Evolutionary conservation across 106 monocot species (phyloP).

Genomic region (Ottelia alismoides): DNA sequence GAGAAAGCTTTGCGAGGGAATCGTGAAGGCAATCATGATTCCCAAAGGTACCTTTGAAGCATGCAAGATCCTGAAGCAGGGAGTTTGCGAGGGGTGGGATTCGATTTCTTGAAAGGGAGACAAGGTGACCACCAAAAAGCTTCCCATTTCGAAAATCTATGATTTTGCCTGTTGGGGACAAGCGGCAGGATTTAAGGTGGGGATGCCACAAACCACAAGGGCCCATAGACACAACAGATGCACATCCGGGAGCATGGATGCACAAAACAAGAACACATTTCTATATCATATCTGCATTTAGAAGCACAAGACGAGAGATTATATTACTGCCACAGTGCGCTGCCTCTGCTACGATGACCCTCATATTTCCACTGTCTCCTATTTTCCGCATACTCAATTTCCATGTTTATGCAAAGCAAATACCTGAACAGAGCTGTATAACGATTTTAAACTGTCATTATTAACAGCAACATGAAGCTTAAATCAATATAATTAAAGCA

Average conservation of each 20-base stretch:
- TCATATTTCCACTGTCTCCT: neutral
- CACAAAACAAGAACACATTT: constrained; percentile 64
- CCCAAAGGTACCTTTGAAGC: no score
- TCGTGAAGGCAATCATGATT: no score
- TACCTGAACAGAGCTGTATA: neutral
- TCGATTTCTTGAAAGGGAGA: constrained; percentile 19
- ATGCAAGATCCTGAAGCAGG: constrained; percentile 43
- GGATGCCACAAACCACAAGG: constrained; percentile 9
- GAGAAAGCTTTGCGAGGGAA: no score
- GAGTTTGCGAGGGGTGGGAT: constrained; percentile 13
- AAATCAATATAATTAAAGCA: no score
- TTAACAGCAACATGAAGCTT: no score
- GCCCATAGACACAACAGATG: constrained; percentile 36
- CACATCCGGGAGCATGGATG: constrained; percentile 48
- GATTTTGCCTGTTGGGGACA: constrained; percentile 79
- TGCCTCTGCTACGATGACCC: neutral
- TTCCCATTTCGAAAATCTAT: constrained; percentile 45
- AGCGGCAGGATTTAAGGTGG: constrained; percentile 63
- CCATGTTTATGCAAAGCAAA: neutral
- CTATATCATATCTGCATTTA: constrained; percentile 13
- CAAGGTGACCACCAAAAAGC: constrained; percentile 36
- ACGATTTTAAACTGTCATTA: no score
- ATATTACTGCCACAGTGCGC: constrained; percentile 17
- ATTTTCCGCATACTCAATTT: neutral
- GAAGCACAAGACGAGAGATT: constrained; percentile 40